Conservation (phyloP, 495 filamentous ascomycete genomes). For the Sphaerosporella brunnea region DNA sequence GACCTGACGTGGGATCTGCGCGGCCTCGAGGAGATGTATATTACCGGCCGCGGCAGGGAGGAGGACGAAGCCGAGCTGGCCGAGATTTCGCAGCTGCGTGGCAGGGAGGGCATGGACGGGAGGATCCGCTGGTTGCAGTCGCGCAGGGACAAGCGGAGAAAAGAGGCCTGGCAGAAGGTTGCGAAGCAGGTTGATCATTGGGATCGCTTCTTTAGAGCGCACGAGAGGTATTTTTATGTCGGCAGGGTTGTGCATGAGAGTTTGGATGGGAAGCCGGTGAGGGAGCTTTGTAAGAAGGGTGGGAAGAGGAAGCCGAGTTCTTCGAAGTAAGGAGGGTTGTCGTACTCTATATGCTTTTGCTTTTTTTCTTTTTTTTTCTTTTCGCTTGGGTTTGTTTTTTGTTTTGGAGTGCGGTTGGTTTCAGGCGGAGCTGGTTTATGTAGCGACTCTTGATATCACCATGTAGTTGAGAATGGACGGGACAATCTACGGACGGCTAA, state of each 20-base stretch:
- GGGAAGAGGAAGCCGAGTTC: background rate
- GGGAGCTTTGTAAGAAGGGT: constrained; percentile 32
- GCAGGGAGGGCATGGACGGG: constrained; percentile 32
- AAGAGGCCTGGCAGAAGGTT: constrained; percentile 37
- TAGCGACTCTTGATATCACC: too few species aligned
- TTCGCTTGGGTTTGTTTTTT: too few species aligned
- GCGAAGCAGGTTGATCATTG: constrained; percentile 44
- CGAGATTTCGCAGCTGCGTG: constrained; percentile 33
- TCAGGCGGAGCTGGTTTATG: too few species aligned
- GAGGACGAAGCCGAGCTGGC: constrained; percentile 36
- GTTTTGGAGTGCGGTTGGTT: too few species aligned
- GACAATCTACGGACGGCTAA: too few species aligned
- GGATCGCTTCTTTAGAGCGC: constrained; percentile 60
- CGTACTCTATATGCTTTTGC: too few species aligned
- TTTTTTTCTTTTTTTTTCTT: too few species aligned
- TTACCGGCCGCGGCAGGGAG: constrained; percentile 52
- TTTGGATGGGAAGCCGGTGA: constrained; percentile 26
- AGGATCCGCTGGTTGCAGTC: constrained; percentile 43
- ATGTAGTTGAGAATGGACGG: too few species aligned
- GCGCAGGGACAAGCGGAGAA: constrained; percentile 37
- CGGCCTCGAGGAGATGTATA: constrained; percentile 77
- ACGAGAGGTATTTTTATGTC: constrained; percentile 54
- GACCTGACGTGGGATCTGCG: constrained; percentile 67
- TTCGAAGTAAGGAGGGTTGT: too few species aligned
- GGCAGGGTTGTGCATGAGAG: constrained; percentile 37